These are phyloP conservation scores for Dothideomycetes sp. DNA, from an alignment of 2,329 filamentous ascomycete species.

Conservation along the genomic window DNA sequence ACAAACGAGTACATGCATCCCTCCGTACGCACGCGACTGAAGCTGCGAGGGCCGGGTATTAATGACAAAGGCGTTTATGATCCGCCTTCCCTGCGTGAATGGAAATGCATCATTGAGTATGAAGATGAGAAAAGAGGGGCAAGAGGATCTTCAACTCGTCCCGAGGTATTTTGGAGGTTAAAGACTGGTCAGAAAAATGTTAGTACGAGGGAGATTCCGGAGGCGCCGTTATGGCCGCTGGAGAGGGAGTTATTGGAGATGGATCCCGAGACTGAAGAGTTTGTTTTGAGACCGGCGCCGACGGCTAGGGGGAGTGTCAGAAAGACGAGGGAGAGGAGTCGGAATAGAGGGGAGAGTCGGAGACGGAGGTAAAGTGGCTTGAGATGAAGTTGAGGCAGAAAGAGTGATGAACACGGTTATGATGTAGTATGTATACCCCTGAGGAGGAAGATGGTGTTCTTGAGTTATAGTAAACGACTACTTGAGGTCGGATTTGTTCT, in stretches of 20 bases:
- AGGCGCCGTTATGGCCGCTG: constrained; percentile 36
- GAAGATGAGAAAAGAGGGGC: constrained; percentile 25
- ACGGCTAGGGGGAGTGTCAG: constrained; percentile 7
- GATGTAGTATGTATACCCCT: too few species aligned
- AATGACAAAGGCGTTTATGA: constrained; percentile 39
- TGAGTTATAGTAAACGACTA: too few species aligned
- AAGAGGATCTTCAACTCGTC: constrained; percentile 24
- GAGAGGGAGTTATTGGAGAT: constrained; percentile 35
- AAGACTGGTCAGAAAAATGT: constrained; percentile 28
- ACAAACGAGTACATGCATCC: constrained; percentile 46
- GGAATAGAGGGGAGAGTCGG: too few species aligned
- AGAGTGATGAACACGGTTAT: too few species aligned
- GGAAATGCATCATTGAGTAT: constrained; percentile 40
- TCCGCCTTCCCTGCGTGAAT: constrained; percentile 35
- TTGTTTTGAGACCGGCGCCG: constrained; percentile 23
- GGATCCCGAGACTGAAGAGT: constrained; percentile 35
- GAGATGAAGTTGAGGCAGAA: too few species aligned
- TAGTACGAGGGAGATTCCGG: constrained; percentile 33
- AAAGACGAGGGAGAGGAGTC: too few species aligned
- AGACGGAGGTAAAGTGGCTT: too few species aligned
- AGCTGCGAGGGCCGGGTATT: constrained; percentile 37
- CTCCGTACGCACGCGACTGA: constrained; percentile 36
- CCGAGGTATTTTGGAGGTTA: constrained; percentile 36
- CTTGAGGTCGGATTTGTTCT: too few species aligned
- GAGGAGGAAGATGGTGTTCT: too few species aligned